Percentiles rank a stretch among this genome's conserved stretches.
Conservation (phyloP, 108 stramenopile species). For the Nitzschia sp. region DNA sequence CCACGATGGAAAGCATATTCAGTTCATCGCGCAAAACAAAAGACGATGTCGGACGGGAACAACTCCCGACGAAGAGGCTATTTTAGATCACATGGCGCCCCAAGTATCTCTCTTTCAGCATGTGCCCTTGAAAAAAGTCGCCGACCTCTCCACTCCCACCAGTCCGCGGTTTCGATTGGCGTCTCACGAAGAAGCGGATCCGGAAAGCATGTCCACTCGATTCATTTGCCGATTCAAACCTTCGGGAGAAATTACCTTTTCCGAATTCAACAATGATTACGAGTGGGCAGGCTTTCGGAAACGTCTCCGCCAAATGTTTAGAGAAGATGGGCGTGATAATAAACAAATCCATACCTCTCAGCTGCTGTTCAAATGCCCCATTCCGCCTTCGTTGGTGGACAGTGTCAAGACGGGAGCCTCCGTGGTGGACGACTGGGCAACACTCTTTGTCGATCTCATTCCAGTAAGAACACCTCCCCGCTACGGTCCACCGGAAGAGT, state of each 20-base stretch:
- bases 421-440: slow-evolving; percentile 64
- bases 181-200: slow-evolving; percentile 78
- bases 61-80: slow-evolving; percentile 20
- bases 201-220: slow-evolving; percentile 75
- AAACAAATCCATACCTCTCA: slow-evolving; percentile 71
- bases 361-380: slow-evolving; percentile 79
- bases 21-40: slow-evolving; percentile 85
- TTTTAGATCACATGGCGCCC: slow-evolving; percentile 54
- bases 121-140: slow-evolving; percentile 67
- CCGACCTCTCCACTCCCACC: slow-evolving; percentile 1
- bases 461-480: slow-evolving; percentile 87
- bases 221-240: slow-evolving; percentile 91
- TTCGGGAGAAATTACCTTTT: slow-evolving; percentile 57
- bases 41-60: slow-evolving; percentile 65
- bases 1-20: slow-evolving; percentile 68
- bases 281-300: slow-evolving; percentile 83
- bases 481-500: slow-evolving; percentile 62
- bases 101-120: slow-evolving; percentile 85
- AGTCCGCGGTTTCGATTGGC: slow-evolving; percentile 58
- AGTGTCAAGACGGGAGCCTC: slow-evolving; percentile 47
- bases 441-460: slow-evolving; percentile 73
- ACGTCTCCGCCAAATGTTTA: slow-evolving; percentile 46
- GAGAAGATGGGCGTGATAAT: slow-evolving; percentile 71
- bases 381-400: slow-evolving; percentile 60
- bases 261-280: slow-evolving; percentile 69